A percentile compares a stretch with the other conserved stretches of the same genome.
These are phyloP conservation scores for Buxus sempervirens DNA, from an alignment of 164 flowering plant species.

Conservation along the genomic window DNA sequence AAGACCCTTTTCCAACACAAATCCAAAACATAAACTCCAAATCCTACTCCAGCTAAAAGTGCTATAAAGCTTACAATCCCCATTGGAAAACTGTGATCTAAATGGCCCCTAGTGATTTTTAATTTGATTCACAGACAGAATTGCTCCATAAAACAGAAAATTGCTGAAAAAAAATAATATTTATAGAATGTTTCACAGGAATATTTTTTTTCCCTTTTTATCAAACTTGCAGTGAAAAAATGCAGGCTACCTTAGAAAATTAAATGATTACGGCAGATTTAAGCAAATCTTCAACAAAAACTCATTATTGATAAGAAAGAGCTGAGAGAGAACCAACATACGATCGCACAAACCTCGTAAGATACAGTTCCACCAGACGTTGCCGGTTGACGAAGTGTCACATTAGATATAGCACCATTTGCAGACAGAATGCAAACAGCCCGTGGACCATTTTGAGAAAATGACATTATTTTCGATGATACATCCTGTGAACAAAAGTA, in stretches of 20 bases:
- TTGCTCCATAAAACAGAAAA: too few species aligned
- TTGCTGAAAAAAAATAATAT: too few species aligned
- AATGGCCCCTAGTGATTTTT: too few species aligned
- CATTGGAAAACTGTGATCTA: too few species aligned
- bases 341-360: constrained; percentile 65
- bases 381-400: constrained; percentile 81
- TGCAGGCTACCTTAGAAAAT: not conserved
- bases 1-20: too few species aligned
- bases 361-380: constrained; percentile 93
- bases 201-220: not conserved
- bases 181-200: too few species aligned
- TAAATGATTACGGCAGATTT: not conserved
- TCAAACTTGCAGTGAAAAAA: too few species aligned
- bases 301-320: not conserved
- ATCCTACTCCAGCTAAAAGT: too few species aligned
- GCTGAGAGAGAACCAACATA: not conserved
- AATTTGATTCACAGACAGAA: too few species aligned
- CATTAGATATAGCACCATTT: constrained; percentile 89
- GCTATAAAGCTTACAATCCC: too few species aligned
- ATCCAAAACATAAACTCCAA: too few species aligned
- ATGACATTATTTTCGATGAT: constrained; percentile 80
- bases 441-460: constrained; percentile 79
- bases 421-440: constrained; percentile 89
- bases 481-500: constrained; percentile 58
- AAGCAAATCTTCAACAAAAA: not conserved